Conservation (phyloP, 106 monocot species). For the Phalaenopsis aphrodite region DNA sequence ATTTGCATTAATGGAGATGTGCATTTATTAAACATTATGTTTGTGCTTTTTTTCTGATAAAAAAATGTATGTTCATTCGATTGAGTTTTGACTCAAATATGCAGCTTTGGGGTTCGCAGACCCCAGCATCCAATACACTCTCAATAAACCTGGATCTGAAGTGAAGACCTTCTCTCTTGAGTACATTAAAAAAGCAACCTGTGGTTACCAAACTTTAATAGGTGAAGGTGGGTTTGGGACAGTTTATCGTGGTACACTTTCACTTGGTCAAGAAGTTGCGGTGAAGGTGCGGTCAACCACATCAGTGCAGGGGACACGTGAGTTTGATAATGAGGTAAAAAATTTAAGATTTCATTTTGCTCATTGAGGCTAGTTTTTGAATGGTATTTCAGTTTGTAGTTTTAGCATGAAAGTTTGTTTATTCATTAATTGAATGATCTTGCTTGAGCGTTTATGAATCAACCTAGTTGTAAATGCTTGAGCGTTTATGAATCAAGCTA, state of each 20-base stretch:
- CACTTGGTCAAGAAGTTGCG: conserved; percentile 50
- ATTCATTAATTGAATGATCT: background rate
- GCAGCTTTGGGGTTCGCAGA: conserved; percentile 28
- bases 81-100: conserved; percentile 7
- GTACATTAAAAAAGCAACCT: conserved; percentile 33
- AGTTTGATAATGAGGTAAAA: conserved; percentile 59
- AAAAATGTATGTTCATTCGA: too few species aligned
- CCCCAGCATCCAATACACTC: conserved; percentile 10
- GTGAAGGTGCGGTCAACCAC: conserved; percentile 57
- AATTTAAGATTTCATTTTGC: background rate
- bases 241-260: conserved; percentile 45
- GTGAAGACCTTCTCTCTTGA: conserved; percentile 36
- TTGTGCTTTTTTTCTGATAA: too few species aligned
- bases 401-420: background rate
- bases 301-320: conserved; percentile 60
- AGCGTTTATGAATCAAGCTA: too few species aligned
- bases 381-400: background rate
- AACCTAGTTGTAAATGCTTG: too few species aligned
- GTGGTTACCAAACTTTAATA: conserved; percentile 34
- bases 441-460: too few species aligned
- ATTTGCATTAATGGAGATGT: too few species aligned
- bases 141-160: conserved; percentile 12
- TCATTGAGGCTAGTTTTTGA: background rate
- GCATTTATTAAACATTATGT: too few species aligned
- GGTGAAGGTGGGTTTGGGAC: conserved; percentile 65